phyloP scores from a whole-genome alignment of 129 eudicot species.

The Lonicera japonica region DNA sequence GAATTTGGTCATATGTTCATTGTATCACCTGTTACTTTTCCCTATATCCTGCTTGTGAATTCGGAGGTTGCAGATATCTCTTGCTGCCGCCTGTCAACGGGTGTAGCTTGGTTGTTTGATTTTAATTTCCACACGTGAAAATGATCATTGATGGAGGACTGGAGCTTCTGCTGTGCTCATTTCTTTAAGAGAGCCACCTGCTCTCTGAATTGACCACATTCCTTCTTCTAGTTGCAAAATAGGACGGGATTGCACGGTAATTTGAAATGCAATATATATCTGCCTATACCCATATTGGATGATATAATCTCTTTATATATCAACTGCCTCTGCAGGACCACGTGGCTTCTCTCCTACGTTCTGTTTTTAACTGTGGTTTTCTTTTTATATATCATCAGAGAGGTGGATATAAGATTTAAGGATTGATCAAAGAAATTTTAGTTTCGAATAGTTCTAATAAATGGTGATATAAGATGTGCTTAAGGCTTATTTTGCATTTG shows the following conservation, averaged over 20 bases:
- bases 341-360: slow-evolving; percentile 6
- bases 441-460: not conserved
- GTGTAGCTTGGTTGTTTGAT: slow-evolving; percentile 24
- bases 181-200: slow-evolving; percentile 3
- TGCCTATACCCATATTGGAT: slow-evolving; percentile 18
- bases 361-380: slow-evolving; percentile 3
- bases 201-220: not conserved
- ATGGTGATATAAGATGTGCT: slow-evolving; percentile 9
- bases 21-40: slow-evolving; percentile 27
- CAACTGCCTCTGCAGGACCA: slow-evolving; percentile 40
- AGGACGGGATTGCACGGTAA: slow-evolving; percentile 26
- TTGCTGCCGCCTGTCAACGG: slow-evolving; percentile 25
- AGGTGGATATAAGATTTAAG: slow-evolving; percentile 16
- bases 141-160: slow-evolving; percentile 18
- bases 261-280: slow-evolving; percentile 13
- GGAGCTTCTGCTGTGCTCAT: not conserved
- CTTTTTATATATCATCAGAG: slow-evolving; percentile 11
- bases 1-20: not conserved
- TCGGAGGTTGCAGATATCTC: slow-evolving; percentile 43
- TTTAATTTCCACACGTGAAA: slow-evolving; percentile 5
- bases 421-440: not conserved
- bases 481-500: slow-evolving; percentile 2
- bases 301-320: slow-evolving; percentile 19
- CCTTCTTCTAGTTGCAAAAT: slow-evolving; percentile 14
- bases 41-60: slow-evolving; percentile 30